Conservation (phyloP, 2,329 filamentous ascomycete genomes). For the Anisogramma anomala region DNA sequence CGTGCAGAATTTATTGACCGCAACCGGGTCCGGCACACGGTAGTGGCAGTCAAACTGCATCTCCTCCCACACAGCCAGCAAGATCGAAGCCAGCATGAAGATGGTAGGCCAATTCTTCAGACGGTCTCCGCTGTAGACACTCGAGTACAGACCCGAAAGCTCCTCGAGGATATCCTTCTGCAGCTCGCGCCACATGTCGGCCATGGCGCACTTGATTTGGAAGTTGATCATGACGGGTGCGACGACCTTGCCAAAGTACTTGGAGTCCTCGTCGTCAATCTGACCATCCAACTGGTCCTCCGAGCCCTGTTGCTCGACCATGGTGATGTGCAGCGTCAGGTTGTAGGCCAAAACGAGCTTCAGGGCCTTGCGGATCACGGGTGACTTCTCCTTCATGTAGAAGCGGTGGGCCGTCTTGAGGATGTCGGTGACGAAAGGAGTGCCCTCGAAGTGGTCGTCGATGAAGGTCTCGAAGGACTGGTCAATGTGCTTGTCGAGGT, state of each 20-base stretch:
- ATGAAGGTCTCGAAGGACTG: constrained; percentile 86
- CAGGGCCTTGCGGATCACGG: constrained; percentile 86
- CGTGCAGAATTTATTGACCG: constrained; percentile 86
- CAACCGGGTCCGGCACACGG: constrained; percentile 70
- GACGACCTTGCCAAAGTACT: constrained; percentile 79
- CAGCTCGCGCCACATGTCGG: constrained; percentile 95
- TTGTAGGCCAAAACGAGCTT: constrained; percentile 96
- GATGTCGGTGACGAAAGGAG: constrained; percentile 88
- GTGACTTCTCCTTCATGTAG: constrained; percentile 77
- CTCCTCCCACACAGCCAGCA: constrained; percentile 92
- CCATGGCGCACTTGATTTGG: constrained; percentile 94
- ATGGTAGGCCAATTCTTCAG: constrained; percentile 99
- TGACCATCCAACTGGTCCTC: constrained; percentile 69
- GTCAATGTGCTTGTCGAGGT: constrained; percentile 91
- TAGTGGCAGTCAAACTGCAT: constrained; percentile 99
- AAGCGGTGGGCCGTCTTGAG: constrained; percentile 92
- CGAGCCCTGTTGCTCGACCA: constrained; percentile 79
- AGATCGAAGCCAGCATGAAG: constrained; percentile 89
- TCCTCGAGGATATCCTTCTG: constrained; percentile 95
- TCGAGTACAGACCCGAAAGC: constrained; percentile 85
- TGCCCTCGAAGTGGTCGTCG: constrained; percentile 92
- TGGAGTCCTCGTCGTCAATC: constrained; percentile 76
- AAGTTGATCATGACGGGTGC: constrained; percentile 99
- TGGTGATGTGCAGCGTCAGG: constrained; percentile 84
- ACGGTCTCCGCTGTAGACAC: constrained; percentile 92